Base-by-base conservation (phyloP, 768 basidiomycete genomes). In the Trametes meyenii region DNA sequence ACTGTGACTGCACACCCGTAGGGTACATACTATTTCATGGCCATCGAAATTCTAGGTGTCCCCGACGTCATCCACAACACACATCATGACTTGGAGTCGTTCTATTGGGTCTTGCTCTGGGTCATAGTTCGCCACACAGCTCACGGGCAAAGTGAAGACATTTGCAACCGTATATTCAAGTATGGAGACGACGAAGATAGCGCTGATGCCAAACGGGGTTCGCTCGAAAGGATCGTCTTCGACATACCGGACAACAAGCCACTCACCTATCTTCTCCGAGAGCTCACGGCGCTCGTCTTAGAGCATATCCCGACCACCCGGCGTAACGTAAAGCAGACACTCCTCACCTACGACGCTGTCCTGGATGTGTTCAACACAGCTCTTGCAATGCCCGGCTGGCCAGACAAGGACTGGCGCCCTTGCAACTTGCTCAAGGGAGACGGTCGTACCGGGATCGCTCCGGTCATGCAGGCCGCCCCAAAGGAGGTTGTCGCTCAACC, bases 51-150 rank as follows among this genome's bases (percentile, higher is more conserved):
- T 33, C 42, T 55, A 1, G 5, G 23, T 33, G 5, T 11, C 21
- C 33, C 35, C 19, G 35, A 14, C 11, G 50, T 52, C 35, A 16
- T 52, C 10, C 56, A 57, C 21, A n/a, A 38, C 16, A 24, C 29
- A 3, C 45, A 35, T 14, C 56, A 57, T 21, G 56, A 57, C 45
- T 36, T 57, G 35, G 56, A 57, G 23, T 57, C 56, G 29, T 57
- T 49, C 56, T 57, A 49, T 17, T 57, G 56, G 56, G 19, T 57
- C 1, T 21, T 57, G 56, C 29, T 57, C 35, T 57, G 56, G 44
- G 35, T 57, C 35, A 19, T 49, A 21, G 38, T 57, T n/a, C 56
- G 56, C 1, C 56, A 57, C 24, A 57, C 56, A 3, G 21, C 16
- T 8, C 29, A 38, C 33, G 23, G 23, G 17, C 33, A 49, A 3